Evolutionary conservation across 208 protist species (phyloP), one percentile per base, ranked within the genome.

Genomic region (Trypanosomatidae sp.): DNA sequence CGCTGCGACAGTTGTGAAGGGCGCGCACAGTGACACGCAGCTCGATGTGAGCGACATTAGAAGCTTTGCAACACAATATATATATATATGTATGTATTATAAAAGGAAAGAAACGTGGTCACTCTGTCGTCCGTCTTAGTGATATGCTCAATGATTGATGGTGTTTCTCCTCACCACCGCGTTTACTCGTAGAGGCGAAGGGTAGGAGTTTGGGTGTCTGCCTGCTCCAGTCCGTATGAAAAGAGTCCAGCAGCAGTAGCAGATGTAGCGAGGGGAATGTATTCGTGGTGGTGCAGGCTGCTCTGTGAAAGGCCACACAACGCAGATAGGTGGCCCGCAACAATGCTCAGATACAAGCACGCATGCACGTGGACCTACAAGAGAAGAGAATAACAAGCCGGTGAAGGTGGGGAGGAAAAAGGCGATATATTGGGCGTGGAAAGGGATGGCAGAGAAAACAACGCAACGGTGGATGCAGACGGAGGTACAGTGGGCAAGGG

Each of bases 1-100:
- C 30, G 76, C 69, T 17, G 76, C 71, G 8, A 73, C 59, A 13
- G 83, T 36, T 30, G 80, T 81, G 47, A 85, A 77, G 7, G 77
- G 73, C 9, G 84, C 84, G 66, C 80, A 85, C 2, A 77, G 66
- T 17, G 73, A 55, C 9, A 66, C 71, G 30, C 78, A 83, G 41
- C 46, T 60, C 12, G 60, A 69, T 43, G 46, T 25, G 6, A 81
- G 19, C 1, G 70, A 68, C 69, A 81, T 76, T 1, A 22, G 5
- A 44, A 19, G 3, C 13, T 25, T 15, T 13, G 3, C 58, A 41
- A 8, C 7, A 9, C 19, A 9, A 3, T 17, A 41, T 19, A 13
- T n/a, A 5, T 19, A 43, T 19, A 5, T 43, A 19, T n/a, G 3
- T 39, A 39, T 6, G 36, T 39, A 39, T 39, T 39, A 1, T 12